Evolutionary conservation across 2,329 filamentous ascomycete species (phyloP), one percentile per base, ranked within the genome.

Genomic region (Iodosphaeria phyllophila): DNA sequence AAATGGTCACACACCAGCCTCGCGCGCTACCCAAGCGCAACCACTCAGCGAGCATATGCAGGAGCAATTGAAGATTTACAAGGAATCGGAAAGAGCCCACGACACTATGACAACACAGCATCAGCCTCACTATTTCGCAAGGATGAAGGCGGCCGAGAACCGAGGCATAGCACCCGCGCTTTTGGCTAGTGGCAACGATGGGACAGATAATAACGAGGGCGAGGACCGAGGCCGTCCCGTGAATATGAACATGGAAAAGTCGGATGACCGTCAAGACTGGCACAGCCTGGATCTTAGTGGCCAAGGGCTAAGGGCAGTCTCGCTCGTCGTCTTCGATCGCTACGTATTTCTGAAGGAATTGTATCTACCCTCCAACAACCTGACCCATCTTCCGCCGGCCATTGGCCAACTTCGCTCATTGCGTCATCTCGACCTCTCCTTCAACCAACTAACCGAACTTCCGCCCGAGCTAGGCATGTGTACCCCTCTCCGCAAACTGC

Each of bases 391-490:
- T n/a, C 83, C 86, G 8, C 56, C 76, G 18, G 62, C 72, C 13
- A 82, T 98, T 44, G 84, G 89, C 19, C 66, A 75, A 38, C 59
- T 98, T 35, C 73, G 84, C 34, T 74, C 77, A 34, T 56, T 98
- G 24, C 76, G 70, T 18, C 67, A 84, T 40, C 64, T 98, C 24
- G 86, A 98, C 48, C 63, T 84, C 3, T 95, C 89, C 0, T 72
- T 75, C 52, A 98, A 98, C 48, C 69, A 86, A 32, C 61, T 98
- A 31, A 64, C 64, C 6, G 71, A 77, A 34, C 58, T 98, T 4
- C 89, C 89, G 1, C 67, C 78, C 13, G 86, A 98, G 54, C 70
- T 98, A 31, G 89, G 89, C 43, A 98, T 95, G 86, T 80, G 92
- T 40, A 89, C 84, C 15, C 89, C 84, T 37, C 58, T 98, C 28